Evolutionary conservation across 495 filamentous ascomycete species (phyloP).

Genomic region (Penicillium tannophilum): DNA sequence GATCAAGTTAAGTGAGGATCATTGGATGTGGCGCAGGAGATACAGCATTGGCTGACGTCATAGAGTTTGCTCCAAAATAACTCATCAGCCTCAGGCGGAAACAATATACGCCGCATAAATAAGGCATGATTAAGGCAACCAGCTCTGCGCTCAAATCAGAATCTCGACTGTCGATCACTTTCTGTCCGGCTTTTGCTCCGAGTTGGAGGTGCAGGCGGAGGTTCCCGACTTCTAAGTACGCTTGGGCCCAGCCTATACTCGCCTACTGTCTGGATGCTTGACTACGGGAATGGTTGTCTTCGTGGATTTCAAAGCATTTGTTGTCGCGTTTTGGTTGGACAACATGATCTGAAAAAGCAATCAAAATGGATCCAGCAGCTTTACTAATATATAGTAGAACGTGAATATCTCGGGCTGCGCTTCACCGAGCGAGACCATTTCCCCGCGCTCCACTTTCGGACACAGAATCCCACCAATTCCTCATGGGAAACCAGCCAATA

Average conservation of each 20-base stretch:
- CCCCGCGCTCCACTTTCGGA: conserved; percentile 13
- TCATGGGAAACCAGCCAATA: conserved; percentile 8
- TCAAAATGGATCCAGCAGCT: neutral
- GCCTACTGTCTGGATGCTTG: neutral
- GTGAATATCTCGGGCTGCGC: conserved; percentile 10
- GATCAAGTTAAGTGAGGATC: conserved; percentile 4
- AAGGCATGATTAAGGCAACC: neutral
- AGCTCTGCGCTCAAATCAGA: neutral
- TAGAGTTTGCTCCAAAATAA: neutral
- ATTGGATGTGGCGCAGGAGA: conserved; percentile 8
- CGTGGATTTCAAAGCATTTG: neutral
- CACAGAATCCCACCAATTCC: conserved; percentile 5
- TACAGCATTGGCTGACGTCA: conserved; percentile 18
- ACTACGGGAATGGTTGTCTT: neutral
- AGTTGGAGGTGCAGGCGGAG: neutral
- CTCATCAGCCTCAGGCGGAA: neutral
- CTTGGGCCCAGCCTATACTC: conserved; percentile 1
- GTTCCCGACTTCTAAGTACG: neutral
- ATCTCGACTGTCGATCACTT: too few species aligned
- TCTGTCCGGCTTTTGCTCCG: neutral
- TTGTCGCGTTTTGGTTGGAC: neutral
- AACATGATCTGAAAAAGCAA: neutral
- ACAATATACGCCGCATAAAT: neutral
- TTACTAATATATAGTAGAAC: neutral
- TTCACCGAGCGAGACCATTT: conserved; percentile 14